Percentiles rank a stretch among this genome's conserved stretches.
Evolutionary conservation across 1,139 yeast genomes (phyloP).

Genomic region (Geotrichum reessii): DNA sequence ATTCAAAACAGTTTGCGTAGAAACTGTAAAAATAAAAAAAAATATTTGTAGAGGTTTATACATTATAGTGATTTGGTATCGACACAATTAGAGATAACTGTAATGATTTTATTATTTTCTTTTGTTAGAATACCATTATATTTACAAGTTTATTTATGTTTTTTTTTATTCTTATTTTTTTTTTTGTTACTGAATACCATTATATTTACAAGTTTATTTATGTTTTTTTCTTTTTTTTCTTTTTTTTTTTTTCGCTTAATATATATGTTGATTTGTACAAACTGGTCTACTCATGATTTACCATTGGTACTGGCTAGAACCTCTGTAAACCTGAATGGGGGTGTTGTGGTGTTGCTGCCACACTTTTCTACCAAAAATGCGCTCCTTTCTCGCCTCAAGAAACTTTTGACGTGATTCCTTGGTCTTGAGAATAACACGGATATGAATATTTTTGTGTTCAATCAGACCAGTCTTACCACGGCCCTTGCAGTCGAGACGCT

Average conservation of each 20-base stretch:
- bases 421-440: conserved; percentile 69
- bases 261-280: not conserved
- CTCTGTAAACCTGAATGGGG: conserved; percentile 28
- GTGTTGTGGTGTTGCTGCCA: conserved; percentile 28
- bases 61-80: too few relatives aligned
- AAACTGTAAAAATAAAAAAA: too few relatives aligned
- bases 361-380: conserved; percentile 38
- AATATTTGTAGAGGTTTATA: not conserved
- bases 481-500: conserved; percentile 78
- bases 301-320: conserved; percentile 34
- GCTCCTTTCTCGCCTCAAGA: conserved; percentile 41
- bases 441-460: conserved; percentile 71
- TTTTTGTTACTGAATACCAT: not conserved
- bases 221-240: not conserved
- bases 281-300: conserved; percentile 18
- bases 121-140: not conserved
- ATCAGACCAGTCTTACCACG: conserved; percentile 85
- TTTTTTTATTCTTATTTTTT: not conserved
- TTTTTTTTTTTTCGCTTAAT: not conserved
- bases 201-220: not conserved
- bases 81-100: too few relatives aligned
- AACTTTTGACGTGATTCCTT: conserved; percentile 51
- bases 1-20: too few relatives aligned
- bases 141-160: not conserved
- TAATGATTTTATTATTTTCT: too few relatives aligned